Conservation (phyloP, 768 basidiomycete species). For the Macrolepiota albuminosa region DNA sequence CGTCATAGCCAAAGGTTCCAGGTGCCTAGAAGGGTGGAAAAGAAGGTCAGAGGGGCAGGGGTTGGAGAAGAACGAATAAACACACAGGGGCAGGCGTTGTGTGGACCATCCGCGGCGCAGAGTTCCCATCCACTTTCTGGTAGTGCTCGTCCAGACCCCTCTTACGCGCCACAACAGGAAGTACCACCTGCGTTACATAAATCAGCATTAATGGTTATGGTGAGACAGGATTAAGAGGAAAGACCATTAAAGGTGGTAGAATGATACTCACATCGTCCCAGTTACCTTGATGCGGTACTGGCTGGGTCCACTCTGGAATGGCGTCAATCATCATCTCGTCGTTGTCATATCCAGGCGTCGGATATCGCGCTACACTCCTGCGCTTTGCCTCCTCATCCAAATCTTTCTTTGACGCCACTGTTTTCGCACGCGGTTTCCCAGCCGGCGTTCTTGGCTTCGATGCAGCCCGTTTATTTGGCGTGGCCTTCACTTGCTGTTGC, state of each 20-base stretch:
- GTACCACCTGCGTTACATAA: conserved; percentile 52
- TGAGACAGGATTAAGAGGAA: conserved; percentile 5
- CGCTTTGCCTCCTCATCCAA: conserved; percentile 41
- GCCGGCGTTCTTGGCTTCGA: conserved; percentile 25
- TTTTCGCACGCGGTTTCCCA: conserved; percentile 34
- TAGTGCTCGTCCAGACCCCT: conserved; percentile 72
- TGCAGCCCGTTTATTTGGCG: conserved; percentile 26
- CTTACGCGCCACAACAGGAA: conserved; percentile 82
- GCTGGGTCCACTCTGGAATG: conserved; percentile 81
- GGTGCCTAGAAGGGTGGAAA: conserved; percentile 48
- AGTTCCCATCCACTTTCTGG: conserved; percentile 64
- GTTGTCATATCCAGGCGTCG: conserved; percentile 40
- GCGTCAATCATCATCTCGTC: conserved; percentile 57
- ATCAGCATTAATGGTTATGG: conserved; percentile 7
- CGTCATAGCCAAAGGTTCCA: conserved; percentile 78
- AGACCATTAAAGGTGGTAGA: conserved; percentile 4
- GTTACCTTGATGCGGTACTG: conserved; percentile 59
- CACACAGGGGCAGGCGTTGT: conserved; percentile 53
- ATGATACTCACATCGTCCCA: conserved; percentile 69
- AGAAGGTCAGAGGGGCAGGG: not conserved
- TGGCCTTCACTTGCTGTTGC: conserved; percentile 26
- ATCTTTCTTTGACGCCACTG: conserved; percentile 32
- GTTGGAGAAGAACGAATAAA: conserved; percentile 11
- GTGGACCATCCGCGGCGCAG: conserved; percentile 43
- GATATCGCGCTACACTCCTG: conserved; percentile 65